Evolutionary conservation across 352 stramenopile genomes (phyloP), one percentile per base, ranked within the genome.

Genomic region (Aphanomyces stellatus): DNA sequence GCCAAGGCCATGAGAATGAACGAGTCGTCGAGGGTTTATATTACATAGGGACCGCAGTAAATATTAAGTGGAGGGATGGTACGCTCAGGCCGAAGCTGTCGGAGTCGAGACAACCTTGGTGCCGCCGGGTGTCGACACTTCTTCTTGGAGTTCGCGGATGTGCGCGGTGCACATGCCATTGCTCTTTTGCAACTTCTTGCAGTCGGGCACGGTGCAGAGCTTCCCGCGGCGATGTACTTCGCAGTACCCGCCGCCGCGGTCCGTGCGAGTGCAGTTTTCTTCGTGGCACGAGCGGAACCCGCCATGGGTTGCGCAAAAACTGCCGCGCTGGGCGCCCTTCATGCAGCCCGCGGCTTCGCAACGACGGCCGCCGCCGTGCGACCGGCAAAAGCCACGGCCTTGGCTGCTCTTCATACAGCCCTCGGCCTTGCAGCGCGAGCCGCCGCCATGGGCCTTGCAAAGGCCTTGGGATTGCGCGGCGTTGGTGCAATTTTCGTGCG

Each of bases 341-440:
- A 91, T 90, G 80, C 87, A 96, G 7, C 87, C 87, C 33, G 90
- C 83, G n/a, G 91, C 74, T 74, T 91, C 90, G 70, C 88, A 96
- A 22, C 85, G 86, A 17, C 85, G 74, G 0, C 88, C 88, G 35
- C 88, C 88, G 43, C 88, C 87, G 46, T 96, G 87, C 4, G 87
- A 88, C 48, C 85, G 85, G 60, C 87, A 96, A 6, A 91, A 70
- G 24, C 88, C 88, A 11, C 83, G 78, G 8, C 88, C 88, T 64
- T 96, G 88, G n/a, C 83, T 91, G 61, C 87, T 93, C 77, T 95
- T 96, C 30, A 85, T 88, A 65, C 85, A 94, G 53, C 88, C 88
- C 4, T 79, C 77, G 53, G 90, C 75, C 7, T 81, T 90, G 69
- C 88, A 96, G 30, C 86, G 83, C 25, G 78, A 87, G 1, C 88